Conservation (phyloP, 805 yeast species). For the Saccharomycopsis babjevae region DNA sequence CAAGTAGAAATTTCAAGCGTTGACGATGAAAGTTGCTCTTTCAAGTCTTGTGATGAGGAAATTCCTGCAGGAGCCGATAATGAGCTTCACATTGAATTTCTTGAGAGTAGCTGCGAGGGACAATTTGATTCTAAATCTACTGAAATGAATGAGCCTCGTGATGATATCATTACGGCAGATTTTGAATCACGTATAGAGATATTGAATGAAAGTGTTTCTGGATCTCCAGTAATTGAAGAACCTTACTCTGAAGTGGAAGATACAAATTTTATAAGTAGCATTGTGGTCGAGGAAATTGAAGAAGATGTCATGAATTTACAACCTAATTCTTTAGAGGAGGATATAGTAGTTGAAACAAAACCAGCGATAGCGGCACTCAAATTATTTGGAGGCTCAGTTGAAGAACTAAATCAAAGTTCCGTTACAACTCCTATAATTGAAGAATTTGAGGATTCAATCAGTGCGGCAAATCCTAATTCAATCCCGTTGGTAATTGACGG, state of each 20-base stretch:
- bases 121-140: background rate
- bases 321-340: background rate
- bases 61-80: background rate
- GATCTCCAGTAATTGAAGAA: background rate
- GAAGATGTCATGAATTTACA: background rate
- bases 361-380: background rate
- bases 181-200: background rate
- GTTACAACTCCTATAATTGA: background rate
- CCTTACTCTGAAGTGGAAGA: background rate
- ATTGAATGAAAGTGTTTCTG: background rate
- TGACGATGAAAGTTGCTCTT: background rate
- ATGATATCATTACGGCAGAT: background rate
- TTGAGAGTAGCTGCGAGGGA: no score
- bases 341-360: background rate
- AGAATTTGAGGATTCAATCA: background rate
- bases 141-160: background rate
- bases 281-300: background rate
- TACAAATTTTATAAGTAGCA: background rate
- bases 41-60: background rate
- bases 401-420: background rate
- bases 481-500: background rate
- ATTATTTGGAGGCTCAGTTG: background rate
- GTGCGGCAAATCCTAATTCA: no score
- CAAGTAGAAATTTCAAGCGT: background rate
- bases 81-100: no score